Percentiles rank a stretch among this genome's conserved stretches.
phyloP scores from a whole-genome alignment of 768 basidiomycete genomes.

The Boletus patriciae region DNA sequence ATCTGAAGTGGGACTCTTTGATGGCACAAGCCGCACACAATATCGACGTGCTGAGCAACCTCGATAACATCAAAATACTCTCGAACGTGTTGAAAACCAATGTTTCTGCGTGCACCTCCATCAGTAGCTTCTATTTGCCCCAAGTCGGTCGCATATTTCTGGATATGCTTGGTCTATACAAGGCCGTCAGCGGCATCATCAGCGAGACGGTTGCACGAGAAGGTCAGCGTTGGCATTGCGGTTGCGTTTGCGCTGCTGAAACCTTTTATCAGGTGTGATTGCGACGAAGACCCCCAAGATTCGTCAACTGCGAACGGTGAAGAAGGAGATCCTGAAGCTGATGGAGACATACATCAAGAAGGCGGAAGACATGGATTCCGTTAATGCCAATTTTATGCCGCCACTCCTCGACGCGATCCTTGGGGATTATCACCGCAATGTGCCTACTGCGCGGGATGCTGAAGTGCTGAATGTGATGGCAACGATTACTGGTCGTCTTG shows the following conservation, averaged over 20 bases:
- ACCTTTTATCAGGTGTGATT: constrained; percentile 60
- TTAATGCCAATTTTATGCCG: constrained; percentile 91
- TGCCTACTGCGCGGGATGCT: constrained; percentile 90
- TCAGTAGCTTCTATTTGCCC: constrained; percentile 96
- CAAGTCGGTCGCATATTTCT: constrained; percentile 94
- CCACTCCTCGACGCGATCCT: constrained; percentile 94
- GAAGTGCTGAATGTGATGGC: constrained; percentile 98
- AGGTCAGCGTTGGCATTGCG: constrained; percentile 45
- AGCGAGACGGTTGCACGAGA: constrained; percentile 88
- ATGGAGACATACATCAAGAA: constrained; percentile 98
- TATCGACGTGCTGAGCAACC: constrained; percentile 86
- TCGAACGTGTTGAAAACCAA: constrained; percentile 98
- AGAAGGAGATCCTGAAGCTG: constrained; percentile 95
- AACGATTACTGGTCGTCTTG: constrained; percentile 84
- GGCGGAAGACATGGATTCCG: constrained; percentile 93
- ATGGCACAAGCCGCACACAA: constrained; percentile 94
- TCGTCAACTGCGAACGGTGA: constrained; percentile 90
- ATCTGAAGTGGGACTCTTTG: constrained; percentile 85
- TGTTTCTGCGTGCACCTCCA: constrained; percentile 94
- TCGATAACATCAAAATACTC: constrained; percentile 95
- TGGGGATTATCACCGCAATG: constrained; percentile 95
- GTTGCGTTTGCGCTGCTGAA: constrained; percentile 2
- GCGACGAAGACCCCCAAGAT: constrained; percentile 98
- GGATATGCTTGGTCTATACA: constrained; percentile 97
- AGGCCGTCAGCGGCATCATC: constrained; percentile 95